A percentile compares a stretch with the other conserved stretches of the same genome.
Conservation (phyloP, 2,329 filamentous ascomycete genomes). For the Pseudogymnoascus sp. region DNA sequence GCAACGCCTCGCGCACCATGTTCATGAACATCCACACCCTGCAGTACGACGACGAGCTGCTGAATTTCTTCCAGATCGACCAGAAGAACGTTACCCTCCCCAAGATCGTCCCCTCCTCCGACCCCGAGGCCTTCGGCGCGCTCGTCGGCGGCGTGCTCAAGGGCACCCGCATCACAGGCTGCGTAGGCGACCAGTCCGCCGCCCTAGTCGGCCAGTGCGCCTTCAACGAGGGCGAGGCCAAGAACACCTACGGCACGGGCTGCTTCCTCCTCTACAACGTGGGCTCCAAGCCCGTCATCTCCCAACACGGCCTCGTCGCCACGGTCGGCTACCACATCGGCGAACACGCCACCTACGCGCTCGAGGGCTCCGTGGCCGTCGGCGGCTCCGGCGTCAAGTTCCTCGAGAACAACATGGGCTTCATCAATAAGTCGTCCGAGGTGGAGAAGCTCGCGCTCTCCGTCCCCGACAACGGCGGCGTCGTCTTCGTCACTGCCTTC, state of each 20-base stretch:
- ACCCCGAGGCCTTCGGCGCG: constrained; percentile 58
- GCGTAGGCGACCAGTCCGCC: constrained; percentile 73
- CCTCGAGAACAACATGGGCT: constrained; percentile 56
- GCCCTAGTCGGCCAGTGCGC: constrained; percentile 74
- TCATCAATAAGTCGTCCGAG: constrained; percentile 53
- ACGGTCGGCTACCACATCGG: constrained; percentile 75
- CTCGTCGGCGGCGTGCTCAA: constrained; percentile 54
- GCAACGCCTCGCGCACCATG: constrained; percentile 81
- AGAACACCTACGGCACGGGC: constrained; percentile 81
- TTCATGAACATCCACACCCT: constrained; percentile 75
- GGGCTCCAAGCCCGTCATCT: constrained; percentile 70
- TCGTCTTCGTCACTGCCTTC: constrained; percentile 65
- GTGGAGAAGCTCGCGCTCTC: constrained; percentile 56
- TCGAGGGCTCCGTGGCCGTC: constrained; percentile 71
- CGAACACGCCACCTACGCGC: constrained; percentile 60
- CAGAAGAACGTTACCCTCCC: constrained; percentile 61
- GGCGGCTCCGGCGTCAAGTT: constrained; percentile 71
- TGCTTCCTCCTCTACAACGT: constrained; percentile 82
- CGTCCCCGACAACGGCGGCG: constrained; percentile 60
- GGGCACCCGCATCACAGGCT: constrained; percentile 65
- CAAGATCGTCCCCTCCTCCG: constrained; percentile 69
- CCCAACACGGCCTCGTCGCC: constrained; percentile 65
- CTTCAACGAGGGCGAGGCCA: constrained; percentile 66
- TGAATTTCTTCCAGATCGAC: constrained; percentile 70
- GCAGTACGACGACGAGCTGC: constrained; percentile 63